Evolutionary conservation across 208 protist genomes (phyloP), one percentile per base, ranked within the genome.

Genomic region (Spongospora subterranea): DNA sequence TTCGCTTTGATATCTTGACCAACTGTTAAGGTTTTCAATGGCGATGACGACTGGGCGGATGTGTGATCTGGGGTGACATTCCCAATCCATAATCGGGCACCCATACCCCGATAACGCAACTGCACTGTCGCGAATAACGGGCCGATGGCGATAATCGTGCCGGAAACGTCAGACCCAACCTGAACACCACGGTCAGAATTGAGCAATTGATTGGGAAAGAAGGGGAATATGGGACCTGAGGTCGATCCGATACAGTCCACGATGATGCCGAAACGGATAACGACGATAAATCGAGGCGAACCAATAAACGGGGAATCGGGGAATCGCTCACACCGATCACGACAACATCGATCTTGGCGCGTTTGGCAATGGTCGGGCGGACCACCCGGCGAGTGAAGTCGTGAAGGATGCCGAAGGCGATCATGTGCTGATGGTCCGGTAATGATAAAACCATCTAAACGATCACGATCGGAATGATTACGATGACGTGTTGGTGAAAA

Each of bases 401-500:
- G 24, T 60, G 24, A 60, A 24, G 13, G 24, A 60, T 6, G 24
- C 13, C 71, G 40, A 82, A 82, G 13, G 71, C 71, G 40, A 82
- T 82, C 11, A 6, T 6, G 40, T 35, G 17, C 13, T 43, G 35
- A 82, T 82, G 35, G 71, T 82, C 71, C 17, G 71, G 71, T 43
- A 82, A 82, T 35, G 71, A 82, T 45, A 82, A 6, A 43, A 82
- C 40, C 71, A 82, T n/a, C 71, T 82, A 43, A 82, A 6, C 71
- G 71, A 6, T 65, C 20, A 17, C n/a, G n/a, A n/a, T n/a, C n/a
- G n/a, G 24, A 60, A 29, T 60, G 50, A 60, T 6, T 6, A 60
- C 50, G 50, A 60, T 24, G 24, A 60, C 24, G 13, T 60, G 24
- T n/a, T n/a, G n/a, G n/a, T 60, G 13, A 60, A 29, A 60, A 60